Base-by-base conservation (phyloP, 2,329 filamentous ascomycete genomes). In the Ceratocystis albifundus region DNA sequence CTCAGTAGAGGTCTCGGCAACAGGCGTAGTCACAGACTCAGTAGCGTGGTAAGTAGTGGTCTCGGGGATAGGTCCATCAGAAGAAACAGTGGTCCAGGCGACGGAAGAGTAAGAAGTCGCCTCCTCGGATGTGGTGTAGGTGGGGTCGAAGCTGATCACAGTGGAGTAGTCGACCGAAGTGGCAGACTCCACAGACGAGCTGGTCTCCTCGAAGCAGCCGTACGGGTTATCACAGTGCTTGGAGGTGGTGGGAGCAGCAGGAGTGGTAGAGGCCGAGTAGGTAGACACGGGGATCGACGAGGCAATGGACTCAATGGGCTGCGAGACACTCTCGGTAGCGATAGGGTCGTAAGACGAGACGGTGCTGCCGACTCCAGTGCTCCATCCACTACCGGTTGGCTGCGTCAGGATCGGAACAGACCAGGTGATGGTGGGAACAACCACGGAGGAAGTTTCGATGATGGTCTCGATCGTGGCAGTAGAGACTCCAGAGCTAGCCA, bases 161-260 rank as follows among this genome's bases (percentile, higher is more conserved):
- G 65, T 67, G 17, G 50, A 41, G 15, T 48, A 28, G n/a, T 50
- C 25, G 15, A 17, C 36, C 46, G 63, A 57, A 10, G 46, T 55
- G 10, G 63, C 22, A 28, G 46, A 30, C 25, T 55, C 46, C n/a
- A 25, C 20, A 17, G 44, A 10, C 17, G 45, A 22, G 25, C 20
- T 55, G 41, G n/a, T 30, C 22, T 64, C 50, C 25, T 61, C 57
- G 17, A 36, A 22, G 62, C 65, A 67, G 22, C 65, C 65, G 50
- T 67, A 67, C 25, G 65, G 65, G 61, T 64, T 67, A 22, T 67
- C 65, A 22, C 65, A 67, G 50, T 25, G 45, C 32, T 22, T 41
- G 50, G 50, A 30, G 30, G 22, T 61, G 41, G 53, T 45, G 15
- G 66, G 22, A 22, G 36, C 10, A 8, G 22, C 25, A 53, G 36